Percentiles rank a stretch among this genome's conserved stretches.
phyloP scores from a whole-genome alignment of 2,329 filamentous ascomycete genomes.

The Apiospora koreana region DNA sequence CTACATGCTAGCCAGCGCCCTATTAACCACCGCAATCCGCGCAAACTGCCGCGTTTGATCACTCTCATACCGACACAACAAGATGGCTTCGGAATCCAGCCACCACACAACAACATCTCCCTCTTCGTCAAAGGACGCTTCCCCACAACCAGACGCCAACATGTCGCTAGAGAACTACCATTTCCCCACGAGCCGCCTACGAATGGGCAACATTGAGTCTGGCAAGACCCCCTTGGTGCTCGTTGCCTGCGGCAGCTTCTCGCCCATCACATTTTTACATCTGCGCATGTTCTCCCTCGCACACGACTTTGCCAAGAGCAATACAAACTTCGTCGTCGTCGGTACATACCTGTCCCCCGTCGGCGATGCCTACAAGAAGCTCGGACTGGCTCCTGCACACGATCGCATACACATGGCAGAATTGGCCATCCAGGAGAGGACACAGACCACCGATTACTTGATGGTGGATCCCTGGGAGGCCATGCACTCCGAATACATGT shows the following conservation, averaged over 20 bases:
- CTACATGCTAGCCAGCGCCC: background rate
- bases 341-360: conserved; percentile 85
- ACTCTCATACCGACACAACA: background rate
- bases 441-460: conserved; percentile 74
- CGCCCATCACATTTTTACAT: conserved; percentile 74
- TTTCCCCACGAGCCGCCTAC: conserved; percentile 63
- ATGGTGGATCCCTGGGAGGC: conserved; percentile 92
- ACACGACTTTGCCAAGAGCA: conserved; percentile 74
- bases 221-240: conserved; percentile 64
- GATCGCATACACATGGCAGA: conserved; percentile 84
- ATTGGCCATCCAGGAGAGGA: conserved; percentile 73
- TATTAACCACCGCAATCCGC: background rate
- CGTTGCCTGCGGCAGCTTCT: conserved; percentile 72
- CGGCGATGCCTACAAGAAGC: conserved; percentile 70
- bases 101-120: conserved; percentile 11
- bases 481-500: conserved; percentile 76
- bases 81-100: conserved; percentile 10
- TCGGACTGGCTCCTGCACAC: conserved; percentile 70
- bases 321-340: conserved; percentile 78
- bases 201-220: conserved; percentile 54
- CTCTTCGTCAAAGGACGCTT: background rate
- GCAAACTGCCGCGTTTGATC: background rate
- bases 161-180: conserved; percentile 48
- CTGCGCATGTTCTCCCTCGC: conserved; percentile 89
- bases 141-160: conserved; percentile 10